Conservation (phyloP, 495 filamentous ascomycete genomes). For the Penicillium paradoxum region DNA sequence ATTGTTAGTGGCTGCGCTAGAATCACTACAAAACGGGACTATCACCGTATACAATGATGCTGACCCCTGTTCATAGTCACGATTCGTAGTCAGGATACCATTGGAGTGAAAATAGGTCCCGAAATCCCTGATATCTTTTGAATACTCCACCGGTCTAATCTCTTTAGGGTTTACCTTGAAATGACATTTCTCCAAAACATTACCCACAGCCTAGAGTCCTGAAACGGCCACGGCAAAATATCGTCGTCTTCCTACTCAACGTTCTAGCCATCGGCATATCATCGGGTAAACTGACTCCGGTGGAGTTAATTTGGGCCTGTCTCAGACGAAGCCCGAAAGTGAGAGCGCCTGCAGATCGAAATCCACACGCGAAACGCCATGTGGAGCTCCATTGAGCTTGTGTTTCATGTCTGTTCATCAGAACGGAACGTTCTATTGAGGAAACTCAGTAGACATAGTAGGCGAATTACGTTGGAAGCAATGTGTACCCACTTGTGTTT, state of each 20-base stretch:
- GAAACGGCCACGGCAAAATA: too few species aligned
- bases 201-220: not conserved
- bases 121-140: not conserved
- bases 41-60: not conserved
- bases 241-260: too few species aligned
- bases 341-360: not conserved
- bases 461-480: too few species aligned
- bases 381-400: slow-evolving; percentile 4
- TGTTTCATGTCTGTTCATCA: not conserved
- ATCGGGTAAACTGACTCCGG: not conserved
- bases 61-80: not conserved
- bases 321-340: not conserved
- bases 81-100: not conserved
- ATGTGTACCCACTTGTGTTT: too few species aligned
- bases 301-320: not conserved
- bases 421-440: too few species aligned
- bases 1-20: slow-evolving; percentile 1
- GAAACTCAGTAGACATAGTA: too few species aligned
- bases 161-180: not conserved
- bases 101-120: not conserved
- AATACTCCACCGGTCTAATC: not conserved
- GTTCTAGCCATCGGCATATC: not conserved
- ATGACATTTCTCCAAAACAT: slow-evolving; percentile 1
- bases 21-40: not conserved
- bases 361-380: not conserved